Evolutionary conservation across 2,329 filamentous ascomycete species (phyloP).

Genomic region (Corynespora cassiicola): DNA sequence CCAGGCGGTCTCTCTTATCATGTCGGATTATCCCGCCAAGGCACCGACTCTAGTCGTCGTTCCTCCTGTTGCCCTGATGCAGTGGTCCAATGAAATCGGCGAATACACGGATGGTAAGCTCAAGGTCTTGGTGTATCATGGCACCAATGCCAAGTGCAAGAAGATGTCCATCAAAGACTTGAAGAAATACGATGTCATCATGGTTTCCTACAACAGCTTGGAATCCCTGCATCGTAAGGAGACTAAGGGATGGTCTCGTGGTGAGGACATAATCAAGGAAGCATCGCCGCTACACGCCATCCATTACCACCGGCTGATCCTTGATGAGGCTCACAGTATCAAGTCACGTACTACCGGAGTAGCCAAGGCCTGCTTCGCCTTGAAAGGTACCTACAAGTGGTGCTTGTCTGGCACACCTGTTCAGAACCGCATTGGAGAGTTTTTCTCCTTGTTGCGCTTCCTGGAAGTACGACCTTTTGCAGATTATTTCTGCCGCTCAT

Average conservation of each 20-base stretch:
- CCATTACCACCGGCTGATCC: conserved; percentile 86
- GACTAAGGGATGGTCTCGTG: conserved; percentile 85
- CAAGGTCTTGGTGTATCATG: conserved; percentile 90
- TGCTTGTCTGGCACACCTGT: conserved; percentile 94
- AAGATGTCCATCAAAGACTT: conserved; percentile 75
- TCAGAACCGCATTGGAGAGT: conserved; percentile 96
- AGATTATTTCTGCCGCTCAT: conserved; percentile 91
- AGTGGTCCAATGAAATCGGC: conserved; percentile 72
- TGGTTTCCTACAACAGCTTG: conserved; percentile 93
- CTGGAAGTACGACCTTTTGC: conserved; percentile 88
- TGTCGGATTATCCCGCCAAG: conserved; percentile 92
- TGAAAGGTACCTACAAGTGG: conserved; percentile 90
- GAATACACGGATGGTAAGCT: conserved; percentile 84
- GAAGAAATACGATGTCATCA: conserved; percentile 86
- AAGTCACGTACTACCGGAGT: conserved; percentile 89
- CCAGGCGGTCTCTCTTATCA: conserved; percentile 95
- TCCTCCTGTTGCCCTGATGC: conserved; percentile 92
- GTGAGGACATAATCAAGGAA: conserved; percentile 81
- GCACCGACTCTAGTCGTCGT: conserved; percentile 86
- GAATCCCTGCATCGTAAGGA: conserved; percentile 94
- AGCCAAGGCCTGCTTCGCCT: conserved; percentile 91
- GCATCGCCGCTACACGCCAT: conserved; percentile 79
- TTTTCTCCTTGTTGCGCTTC: conserved; percentile 93
- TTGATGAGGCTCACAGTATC: conserved; percentile 96
- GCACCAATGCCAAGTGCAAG: conserved; percentile 84